A percentile compares a stretch with the other conserved stretches of the same genome.
These are phyloP conservation scores for Phenoliferia sp. DNA, from an alignment of 1,284 basidiomycete genomes.

Conservation along the genomic window DNA sequence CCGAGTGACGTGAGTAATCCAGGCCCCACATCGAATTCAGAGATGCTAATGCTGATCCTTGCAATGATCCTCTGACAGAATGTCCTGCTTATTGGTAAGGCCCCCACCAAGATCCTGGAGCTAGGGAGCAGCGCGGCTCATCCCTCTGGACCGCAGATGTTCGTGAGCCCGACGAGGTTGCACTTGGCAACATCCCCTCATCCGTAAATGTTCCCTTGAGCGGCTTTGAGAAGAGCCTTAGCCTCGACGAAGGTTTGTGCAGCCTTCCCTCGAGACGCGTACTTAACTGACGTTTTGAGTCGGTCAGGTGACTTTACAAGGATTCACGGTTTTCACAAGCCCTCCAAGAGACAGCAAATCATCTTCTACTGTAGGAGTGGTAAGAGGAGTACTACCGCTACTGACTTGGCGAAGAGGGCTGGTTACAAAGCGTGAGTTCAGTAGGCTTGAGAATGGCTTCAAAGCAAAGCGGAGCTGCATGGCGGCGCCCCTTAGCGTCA, in stretches of 20 bases:
- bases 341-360: constrained; percentile 66
- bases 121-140: not conserved
- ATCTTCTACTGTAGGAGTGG: constrained; percentile 95
- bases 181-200: constrained; percentile 91
- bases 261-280: not conserved
- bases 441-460: not conserved
- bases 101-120: no score
- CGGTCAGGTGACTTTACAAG: constrained; percentile 39
- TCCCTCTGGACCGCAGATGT: constrained; percentile 55
- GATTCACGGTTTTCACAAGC: constrained; percentile 79
- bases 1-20: constrained; percentile 67
- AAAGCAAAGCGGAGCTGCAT: not conserved
- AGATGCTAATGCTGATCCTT: not conserved
- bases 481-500: not conserved
- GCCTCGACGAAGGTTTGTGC: constrained; percentile 55
- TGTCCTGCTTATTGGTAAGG: not conserved
- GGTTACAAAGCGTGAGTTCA: constrained; percentile 72
- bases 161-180: constrained; percentile 86
- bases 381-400: constrained; percentile 72
- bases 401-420: constrained; percentile 75
- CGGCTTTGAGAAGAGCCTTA: constrained; percentile 64
- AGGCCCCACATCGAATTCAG: constrained; percentile 17
- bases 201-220: constrained; percentile 90
- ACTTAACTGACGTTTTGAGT: no score
- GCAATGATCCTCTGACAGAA: not conserved